These are phyloP conservation scores for Nemania serpens DNA, from an alignment of 2,329 filamentous ascomycete species.

Conservation along the genomic window DNA sequence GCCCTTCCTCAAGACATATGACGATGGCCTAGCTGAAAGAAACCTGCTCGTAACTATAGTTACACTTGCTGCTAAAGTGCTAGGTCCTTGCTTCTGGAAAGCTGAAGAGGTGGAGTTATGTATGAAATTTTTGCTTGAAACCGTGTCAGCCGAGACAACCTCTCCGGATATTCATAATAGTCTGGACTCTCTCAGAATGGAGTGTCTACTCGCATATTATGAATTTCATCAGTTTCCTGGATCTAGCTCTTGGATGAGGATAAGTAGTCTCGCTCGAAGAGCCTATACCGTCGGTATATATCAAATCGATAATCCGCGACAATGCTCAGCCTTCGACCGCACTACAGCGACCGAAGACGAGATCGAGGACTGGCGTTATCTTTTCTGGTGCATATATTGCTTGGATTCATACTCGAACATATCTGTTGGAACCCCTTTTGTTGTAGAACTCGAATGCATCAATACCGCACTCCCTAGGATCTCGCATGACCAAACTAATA, in stretches of 20 bases:
- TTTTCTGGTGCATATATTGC: constrained; percentile 46
- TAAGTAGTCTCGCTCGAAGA: constrained; percentile 41
- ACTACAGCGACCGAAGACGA: constrained; percentile 35
- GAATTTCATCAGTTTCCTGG: constrained; percentile 45
- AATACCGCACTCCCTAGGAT: constrained; percentile 37
- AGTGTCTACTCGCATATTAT: constrained; percentile 44
- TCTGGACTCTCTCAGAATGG: constrained; percentile 40
- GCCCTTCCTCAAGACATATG: constrained; percentile 36
- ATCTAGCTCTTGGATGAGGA: constrained; percentile 40
- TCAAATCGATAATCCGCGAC: constrained; percentile 40
- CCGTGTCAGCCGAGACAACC: constrained; percentile 23
- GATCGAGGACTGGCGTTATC: constrained; percentile 42
- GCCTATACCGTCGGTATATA: constrained; percentile 43
- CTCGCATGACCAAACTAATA: constrained; percentile 15
- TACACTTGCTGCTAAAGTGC: constrained; percentile 39
- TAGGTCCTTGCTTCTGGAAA: constrained; percentile 32
- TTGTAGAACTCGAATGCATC: constrained; percentile 39
- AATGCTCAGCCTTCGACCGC: constrained; percentile 35
- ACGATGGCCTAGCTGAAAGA: constrained; percentile 29
- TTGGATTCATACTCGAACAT: constrained; percentile 45
- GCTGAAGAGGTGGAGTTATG: constrained; percentile 32
- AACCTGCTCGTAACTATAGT: constrained; percentile 37
- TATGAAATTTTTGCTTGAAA: constrained; percentile 31
- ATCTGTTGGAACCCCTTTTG: constrained; percentile 35
- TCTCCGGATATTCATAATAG: constrained; percentile 10